Evolutionary conservation across 2,329 filamentous ascomycete species (phyloP).

Genomic region (Fusarium mangiferae): DNA sequence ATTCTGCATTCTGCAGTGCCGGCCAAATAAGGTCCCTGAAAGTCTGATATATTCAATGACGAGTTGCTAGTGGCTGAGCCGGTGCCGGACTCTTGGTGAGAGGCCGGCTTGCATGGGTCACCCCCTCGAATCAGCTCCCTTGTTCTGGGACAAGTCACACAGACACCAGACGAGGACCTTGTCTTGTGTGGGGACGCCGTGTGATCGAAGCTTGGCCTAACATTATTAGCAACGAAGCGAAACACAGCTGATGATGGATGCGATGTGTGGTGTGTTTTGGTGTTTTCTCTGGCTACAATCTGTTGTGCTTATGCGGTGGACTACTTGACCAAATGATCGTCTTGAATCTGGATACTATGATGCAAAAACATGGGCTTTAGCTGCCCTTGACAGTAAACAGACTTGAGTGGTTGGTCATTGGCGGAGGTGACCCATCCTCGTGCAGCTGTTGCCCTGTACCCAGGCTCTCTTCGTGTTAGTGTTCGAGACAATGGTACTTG

Average conservation of each 20-base stretch:
- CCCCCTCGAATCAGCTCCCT: conserved; percentile 30
- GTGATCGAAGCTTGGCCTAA: conserved; percentile 37
- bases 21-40: conserved; percentile 17
- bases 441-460: conserved; percentile 30
- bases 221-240: conserved; percentile 24
- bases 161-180: conserved; percentile 30
- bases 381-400: conserved; percentile 6
- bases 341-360: not conserved
- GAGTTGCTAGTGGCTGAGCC: conserved; percentile 34
- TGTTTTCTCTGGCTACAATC: conserved; percentile 2
- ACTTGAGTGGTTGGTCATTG: conserved; percentile 14
- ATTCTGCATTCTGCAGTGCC: conserved; percentile 6
- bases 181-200: conserved; percentile 33
- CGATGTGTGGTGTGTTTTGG: not conserved
- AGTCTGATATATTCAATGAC: conserved; percentile 31
- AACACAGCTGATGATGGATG: conserved; percentile 19
- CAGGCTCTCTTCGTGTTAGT: conserved; percentile 29
- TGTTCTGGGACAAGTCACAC: conserved; percentile 35
- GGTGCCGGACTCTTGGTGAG: conserved; percentile 23
- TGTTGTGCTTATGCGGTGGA: not conserved
- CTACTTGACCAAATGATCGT: not conserved
- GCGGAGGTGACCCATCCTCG: conserved; percentile 27
- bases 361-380: conserved; percentile 7
- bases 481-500: conserved; percentile 31
- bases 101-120: conserved; percentile 24